Base-by-base conservation (phyloP, 2,329 filamentous ascomycete species). In the Sporothrix euskadiensis region DNA sequence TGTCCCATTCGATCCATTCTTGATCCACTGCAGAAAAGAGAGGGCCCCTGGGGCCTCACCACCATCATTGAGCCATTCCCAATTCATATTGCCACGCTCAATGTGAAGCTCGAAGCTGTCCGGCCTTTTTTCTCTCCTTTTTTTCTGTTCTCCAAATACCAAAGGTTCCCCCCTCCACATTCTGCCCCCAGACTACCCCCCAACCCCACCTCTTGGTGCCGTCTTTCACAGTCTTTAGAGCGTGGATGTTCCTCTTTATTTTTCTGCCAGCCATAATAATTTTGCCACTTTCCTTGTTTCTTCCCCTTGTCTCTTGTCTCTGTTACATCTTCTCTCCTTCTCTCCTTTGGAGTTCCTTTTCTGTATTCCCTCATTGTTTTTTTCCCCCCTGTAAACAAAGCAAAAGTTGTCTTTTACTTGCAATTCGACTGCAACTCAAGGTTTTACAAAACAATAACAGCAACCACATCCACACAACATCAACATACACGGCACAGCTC, bases 31-130 rank as follows among this genome's bases (percentile, higher is more conserved):
- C 54, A 32, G 54, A 61, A 35, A 57, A 61, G 32, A n/a, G 57
- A 61, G 35, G 59, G 44, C 35, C 59, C 59, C 39, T 65, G 59
- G 59, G 14, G 44, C 44, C 5, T 32, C 4, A 8, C 30, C 9
- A 26, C 1, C 54, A 32, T 5, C 22, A 30, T 32, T 35, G 56
- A 3, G 1, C 59, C 59, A 65, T 65, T 65, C 59, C 39, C 35
- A 44, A 44, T 65, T 65, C 59, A 65, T 65, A 26, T 65, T 65
- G 35, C 59, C 35, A 65, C n/a, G 10, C 56, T 59, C 30, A 14
- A 35, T 14, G 26, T 59, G 52, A 56, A 12, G 52, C 30, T 57
- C 16, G 32, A 39, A 22, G 57, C 4, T 30, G 52, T 30, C 5
- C 52, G 5, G n/a, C 12, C 52, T 8, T 26, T 9, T 10, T 22